Evolutionary conservation across 2,329 filamentous ascomycete genomes (phyloP).

Genomic region (Fusarium concolor): DNA sequence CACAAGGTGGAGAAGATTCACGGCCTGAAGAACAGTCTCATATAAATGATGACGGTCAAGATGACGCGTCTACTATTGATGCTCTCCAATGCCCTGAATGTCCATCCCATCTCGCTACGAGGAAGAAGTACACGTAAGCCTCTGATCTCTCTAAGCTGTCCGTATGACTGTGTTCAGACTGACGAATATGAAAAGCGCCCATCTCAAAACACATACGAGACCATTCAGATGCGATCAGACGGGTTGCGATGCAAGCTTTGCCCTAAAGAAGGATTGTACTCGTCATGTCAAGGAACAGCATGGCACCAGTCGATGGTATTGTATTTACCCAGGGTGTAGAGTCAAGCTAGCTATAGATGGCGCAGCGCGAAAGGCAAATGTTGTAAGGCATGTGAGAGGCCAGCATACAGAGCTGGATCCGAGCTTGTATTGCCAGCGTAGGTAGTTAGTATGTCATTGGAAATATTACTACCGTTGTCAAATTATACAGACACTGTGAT

Average conservation of each 20-base stretch:
- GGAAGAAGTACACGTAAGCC: not conserved
- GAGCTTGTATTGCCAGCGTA: not conserved
- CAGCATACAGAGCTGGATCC: not conserved
- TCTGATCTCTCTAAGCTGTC: rapidly evolving
- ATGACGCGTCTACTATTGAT: not conserved
- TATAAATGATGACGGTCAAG: not conserved
- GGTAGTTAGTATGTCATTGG: not conserved
- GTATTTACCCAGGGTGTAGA: not conserved
- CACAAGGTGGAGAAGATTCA: constrained; percentile 2
- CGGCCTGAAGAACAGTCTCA: not conserved
- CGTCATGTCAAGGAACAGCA: not conserved
- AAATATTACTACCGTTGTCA: not conserved
- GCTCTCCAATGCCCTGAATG: not conserved
- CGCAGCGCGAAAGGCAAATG: not conserved
- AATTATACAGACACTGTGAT: rapidly evolving
- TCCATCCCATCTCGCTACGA: not conserved
- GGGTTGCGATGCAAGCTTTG: not conserved
- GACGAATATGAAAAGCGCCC: not conserved
- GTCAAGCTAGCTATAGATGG: not conserved
- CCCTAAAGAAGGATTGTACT: not conserved
- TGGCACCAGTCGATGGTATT: not conserved
- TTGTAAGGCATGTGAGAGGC: not conserved
- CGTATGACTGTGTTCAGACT: rapidly evolving
- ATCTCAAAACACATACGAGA: not conserved
- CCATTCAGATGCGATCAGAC: not conserved